phyloP scores from a whole-genome alignment of 1,284 basidiomycete species.

The Heterobasidion occidentale region DNA sequence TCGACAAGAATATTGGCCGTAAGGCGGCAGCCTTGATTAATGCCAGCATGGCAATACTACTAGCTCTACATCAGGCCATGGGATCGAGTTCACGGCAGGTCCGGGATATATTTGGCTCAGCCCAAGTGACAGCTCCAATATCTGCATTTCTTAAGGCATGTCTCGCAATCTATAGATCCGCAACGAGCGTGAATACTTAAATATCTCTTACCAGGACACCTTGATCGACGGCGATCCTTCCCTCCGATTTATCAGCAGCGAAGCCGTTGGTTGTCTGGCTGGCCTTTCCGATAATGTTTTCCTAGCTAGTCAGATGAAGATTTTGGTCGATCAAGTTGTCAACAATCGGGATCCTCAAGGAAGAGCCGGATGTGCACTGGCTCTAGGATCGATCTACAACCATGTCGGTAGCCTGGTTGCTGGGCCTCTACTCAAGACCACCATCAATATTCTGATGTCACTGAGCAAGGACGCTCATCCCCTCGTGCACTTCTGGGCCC shows the following conservation, averaged over 20 bases:
- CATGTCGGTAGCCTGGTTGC: conserved; percentile 92
- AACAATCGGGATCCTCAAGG: conserved; percentile 91
- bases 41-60: conserved; percentile 70
- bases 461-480: conserved; percentile 96
- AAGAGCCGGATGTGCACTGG: conserved; percentile 89
- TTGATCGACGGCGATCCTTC: conserved; percentile 77
- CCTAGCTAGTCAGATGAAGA: conserved; percentile 85
- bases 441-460: conserved; percentile 94
- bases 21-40: conserved; percentile 85
- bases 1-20: conserved; percentile 87
- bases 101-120: conserved; percentile 62
- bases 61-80: conserved; percentile 63
- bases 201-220: conserved; percentile 46
- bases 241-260: conserved; percentile 78
- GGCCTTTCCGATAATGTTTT: conserved; percentile 82
- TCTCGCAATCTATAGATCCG: background rate
- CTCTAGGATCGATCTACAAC: conserved; percentile 91
- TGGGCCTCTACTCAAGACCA: conserved; percentile 91
- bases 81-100: conserved; percentile 44
- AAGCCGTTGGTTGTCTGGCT: conserved; percentile 85
- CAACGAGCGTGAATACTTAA: background rate
- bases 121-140: conserved; percentile 62
- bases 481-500: conserved; percentile 89
- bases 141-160: conserved; percentile 74
- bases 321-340: conserved; percentile 93